These are phyloP conservation scores for Diphasiastrum complanatum DNA, from an alignment of 83 land plant genomes.

Conservation along the genomic window DNA sequence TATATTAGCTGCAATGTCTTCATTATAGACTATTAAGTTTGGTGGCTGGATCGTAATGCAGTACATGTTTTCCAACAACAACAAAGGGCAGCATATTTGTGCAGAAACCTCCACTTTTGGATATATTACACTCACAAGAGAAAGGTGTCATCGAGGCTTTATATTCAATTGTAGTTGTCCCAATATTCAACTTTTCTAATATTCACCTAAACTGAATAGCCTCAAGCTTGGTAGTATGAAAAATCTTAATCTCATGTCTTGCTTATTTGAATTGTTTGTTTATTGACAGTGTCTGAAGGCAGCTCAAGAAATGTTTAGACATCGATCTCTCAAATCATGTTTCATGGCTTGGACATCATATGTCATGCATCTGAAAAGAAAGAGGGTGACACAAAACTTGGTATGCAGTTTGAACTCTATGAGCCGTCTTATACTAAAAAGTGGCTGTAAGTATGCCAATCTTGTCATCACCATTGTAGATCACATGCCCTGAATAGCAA, in stretches of 20 bases:
- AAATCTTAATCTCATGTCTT: neutral
- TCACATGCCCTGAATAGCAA: no score
- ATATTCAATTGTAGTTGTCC: neutral
- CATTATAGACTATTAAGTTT: no score
- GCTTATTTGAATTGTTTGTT: neutral
- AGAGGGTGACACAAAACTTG: constrained; percentile 4
- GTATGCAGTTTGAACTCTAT: neutral
- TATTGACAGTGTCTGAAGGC: constrained; percentile 14
- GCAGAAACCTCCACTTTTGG: constrained; percentile 11
- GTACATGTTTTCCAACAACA: no score
- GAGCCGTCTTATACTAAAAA: neutral
- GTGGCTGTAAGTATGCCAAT: neutral
- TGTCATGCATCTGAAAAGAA: neutral
- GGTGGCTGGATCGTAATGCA: no score
- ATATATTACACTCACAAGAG: constrained; percentile 9
- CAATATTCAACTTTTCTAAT: no score
- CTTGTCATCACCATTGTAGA: no score
- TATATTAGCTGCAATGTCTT: no score
- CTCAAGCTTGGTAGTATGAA: no score
- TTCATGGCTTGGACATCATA: neutral
- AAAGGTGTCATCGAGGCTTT: constrained; percentile 3
- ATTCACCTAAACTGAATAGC: no score
- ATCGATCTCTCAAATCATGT: neutral
- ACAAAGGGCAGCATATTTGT: neutral
- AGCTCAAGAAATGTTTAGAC: constrained; percentile 16